A percentile compares a stretch with the other conserved stretches of the same genome.
Conservation (phyloP, 257 asterid genomes). For the Gentiana dahurica region DNA sequence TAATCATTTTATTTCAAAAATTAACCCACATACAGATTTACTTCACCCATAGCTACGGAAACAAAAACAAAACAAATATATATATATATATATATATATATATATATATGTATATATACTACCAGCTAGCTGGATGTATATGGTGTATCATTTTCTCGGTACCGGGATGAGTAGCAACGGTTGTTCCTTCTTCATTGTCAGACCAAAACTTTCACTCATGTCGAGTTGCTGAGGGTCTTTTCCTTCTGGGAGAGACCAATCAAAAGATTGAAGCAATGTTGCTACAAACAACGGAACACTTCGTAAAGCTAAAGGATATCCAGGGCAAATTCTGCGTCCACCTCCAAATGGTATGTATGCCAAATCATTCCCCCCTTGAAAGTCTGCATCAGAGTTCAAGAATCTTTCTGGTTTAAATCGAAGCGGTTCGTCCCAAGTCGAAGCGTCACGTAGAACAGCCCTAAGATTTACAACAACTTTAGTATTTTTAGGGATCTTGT, state of each 20-base stretch:
- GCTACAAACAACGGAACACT: background rate
- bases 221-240: background rate
- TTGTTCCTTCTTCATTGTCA: background rate
- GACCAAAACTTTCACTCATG: background rate
- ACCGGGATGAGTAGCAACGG: background rate
- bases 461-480: no score
- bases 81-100: no score
- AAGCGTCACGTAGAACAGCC: no score
- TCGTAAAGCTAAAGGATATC: background rate
- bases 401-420: background rate
- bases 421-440: no score
- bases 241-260: background rate
- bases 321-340: constrained; percentile 1
- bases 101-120: no score
- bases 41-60: no score
- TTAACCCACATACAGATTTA: no score
- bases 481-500: no score
- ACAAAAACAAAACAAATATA: no score
- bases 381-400: background rate
- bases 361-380: background rate
- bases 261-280: background rate
- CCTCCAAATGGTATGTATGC: background rate
- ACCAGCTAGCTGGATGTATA: no score
- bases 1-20: no score
- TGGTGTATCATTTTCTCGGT: no score